Conservation (phyloP, 768 basidiomycete species). For the Boletus sp. region DNA sequence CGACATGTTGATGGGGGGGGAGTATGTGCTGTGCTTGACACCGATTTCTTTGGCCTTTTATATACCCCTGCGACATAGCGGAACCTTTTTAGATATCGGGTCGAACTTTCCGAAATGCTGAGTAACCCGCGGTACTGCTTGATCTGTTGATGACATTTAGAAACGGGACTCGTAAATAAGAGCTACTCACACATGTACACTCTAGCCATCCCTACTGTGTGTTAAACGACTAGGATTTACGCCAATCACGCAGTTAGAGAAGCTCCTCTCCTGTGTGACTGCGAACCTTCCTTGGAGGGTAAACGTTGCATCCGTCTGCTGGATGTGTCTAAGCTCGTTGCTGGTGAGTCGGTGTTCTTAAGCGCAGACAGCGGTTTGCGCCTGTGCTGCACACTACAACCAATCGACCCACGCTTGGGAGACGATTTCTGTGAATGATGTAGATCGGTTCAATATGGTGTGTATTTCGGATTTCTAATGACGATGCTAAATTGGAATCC, state of each 20-base stretch:
- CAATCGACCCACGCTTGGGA: neutral
- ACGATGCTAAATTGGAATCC: neutral
- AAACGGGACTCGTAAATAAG: too few relatives aligned
- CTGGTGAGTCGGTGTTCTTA: neutral
- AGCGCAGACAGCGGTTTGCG: neutral
- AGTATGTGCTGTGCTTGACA: neutral
- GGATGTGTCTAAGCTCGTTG: too few relatives aligned
- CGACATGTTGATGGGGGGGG: slow-evolving; percentile 39
- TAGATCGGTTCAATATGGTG: too few relatives aligned
- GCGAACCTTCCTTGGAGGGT: too few relatives aligned
- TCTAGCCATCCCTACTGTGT: too few relatives aligned
- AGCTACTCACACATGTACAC: too few relatives aligned
- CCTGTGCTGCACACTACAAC: neutral
- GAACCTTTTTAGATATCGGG: neutral
- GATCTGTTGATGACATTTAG: too few relatives aligned
- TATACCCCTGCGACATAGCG: slow-evolving; percentile 2
- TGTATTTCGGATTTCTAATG: neutral
- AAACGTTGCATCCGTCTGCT: too few relatives aligned
- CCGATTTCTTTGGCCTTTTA: slow-evolving; percentile 5
- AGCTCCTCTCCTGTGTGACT: too few relatives aligned
- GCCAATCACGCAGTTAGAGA: too few relatives aligned
- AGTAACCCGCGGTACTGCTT: too few relatives aligned
- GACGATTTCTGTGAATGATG: neutral
- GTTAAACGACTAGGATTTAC: too few relatives aligned
- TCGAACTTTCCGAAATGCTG: neutral